phyloP scores from a whole-genome alignment of 345 rosid genomes.

The Gossypium longicalyx region DNA sequence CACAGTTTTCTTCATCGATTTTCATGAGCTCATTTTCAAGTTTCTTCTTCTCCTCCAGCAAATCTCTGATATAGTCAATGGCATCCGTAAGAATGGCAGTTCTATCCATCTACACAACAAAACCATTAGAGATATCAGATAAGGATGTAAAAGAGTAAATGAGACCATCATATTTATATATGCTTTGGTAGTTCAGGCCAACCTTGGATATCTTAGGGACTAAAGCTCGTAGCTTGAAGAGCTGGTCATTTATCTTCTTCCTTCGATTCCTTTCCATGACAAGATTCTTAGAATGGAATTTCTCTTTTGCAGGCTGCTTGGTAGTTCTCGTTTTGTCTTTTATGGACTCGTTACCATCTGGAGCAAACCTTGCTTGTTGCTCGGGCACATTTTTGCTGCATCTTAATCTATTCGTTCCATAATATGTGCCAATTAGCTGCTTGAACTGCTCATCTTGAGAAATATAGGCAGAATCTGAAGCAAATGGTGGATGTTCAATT shows the following conservation, averaged over 20 bases:
- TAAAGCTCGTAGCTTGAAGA: slow-evolving; percentile 50
- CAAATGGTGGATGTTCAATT: slow-evolving; percentile 29
- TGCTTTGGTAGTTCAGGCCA: slow-evolving; percentile 6
- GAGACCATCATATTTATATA: not conserved
- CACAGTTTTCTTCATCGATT: slow-evolving; percentile 38
- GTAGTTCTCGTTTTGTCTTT: slow-evolving; percentile 17
- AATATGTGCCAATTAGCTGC: slow-evolving; percentile 19
- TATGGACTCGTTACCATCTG: slow-evolving; percentile 14
- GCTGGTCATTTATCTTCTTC: slow-evolving; percentile 46
- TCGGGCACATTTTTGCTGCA: slow-evolving; percentile 9
- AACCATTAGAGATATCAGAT: slow-evolving; percentile 1
- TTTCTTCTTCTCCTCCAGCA: slow-evolving; percentile 41
- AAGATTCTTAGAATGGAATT: slow-evolving; percentile 66
- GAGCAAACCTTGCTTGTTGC: slow-evolving; percentile 20
- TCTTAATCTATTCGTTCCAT: slow-evolving; percentile 20
- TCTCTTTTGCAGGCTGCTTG: slow-evolving; percentile 30
- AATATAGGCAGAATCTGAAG: slow-evolving; percentile 18
- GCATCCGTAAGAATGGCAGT: slow-evolving; percentile 66
- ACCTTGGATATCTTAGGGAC: slow-evolving; percentile 93
- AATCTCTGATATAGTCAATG: slow-evolving; percentile 56
- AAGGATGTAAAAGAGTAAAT: not conserved
- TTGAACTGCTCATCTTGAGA: slow-evolving; percentile 24
- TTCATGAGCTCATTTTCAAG: slow-evolving; percentile 58
- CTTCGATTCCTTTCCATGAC: slow-evolving; percentile 76
- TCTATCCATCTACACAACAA: slow-evolving; percentile 58